These are phyloP conservation scores for Trichaptum fuscoviolaceum DNA, from an alignment of 768 basidiomycete species.

Conservation along the genomic window DNA sequence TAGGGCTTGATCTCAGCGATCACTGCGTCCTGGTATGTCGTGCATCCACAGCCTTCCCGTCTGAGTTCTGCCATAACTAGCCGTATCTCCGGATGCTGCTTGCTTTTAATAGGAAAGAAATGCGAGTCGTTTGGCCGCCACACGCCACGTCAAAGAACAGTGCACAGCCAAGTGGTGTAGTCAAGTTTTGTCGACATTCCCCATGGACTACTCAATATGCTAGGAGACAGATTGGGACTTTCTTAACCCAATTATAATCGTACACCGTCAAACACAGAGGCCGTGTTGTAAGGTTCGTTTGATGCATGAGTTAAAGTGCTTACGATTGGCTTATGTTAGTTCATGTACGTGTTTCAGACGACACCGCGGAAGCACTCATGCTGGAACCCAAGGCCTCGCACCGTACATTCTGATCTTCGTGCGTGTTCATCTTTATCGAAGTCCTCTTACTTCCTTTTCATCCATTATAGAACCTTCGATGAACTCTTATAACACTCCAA, in stretches of 20 bases:
- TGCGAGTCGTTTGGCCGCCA: neutral
- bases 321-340: no score
- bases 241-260: no score
- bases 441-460: neutral
- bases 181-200: neutral
- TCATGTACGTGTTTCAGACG: no score
- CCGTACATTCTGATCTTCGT: neutral
- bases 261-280: no score
- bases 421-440: neutral
- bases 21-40: neutral
- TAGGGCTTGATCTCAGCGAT: neutral
- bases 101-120: neutral
- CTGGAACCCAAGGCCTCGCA: no score
- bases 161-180: neutral
- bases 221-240: neutral
- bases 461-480: neutral
- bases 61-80: neutral
- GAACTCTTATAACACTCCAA: neutral
- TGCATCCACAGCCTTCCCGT: neutral
- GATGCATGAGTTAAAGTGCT: no score
- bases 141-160: neutral
- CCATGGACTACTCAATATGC: neutral
- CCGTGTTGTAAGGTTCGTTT: no score
- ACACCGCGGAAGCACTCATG: no score
- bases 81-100: neutral